A percentile compares a stretch with the other conserved stretches of the same genome.
These are phyloP conservation scores for Syzygium oleosum DNA, from an alignment of 345 rosid species.

Conservation along the genomic window DNA sequence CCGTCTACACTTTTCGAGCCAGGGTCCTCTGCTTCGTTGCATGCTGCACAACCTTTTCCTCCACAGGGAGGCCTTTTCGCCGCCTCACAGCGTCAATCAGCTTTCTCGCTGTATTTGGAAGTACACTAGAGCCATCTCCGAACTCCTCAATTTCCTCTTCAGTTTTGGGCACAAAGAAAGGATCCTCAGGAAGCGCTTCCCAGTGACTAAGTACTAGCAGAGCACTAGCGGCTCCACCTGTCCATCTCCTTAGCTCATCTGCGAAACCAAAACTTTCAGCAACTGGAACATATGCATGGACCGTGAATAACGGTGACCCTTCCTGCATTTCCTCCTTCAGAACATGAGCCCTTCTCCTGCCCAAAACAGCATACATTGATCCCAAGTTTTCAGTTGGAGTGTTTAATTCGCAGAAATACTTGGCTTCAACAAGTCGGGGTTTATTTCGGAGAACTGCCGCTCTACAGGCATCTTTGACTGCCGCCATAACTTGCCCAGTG, in stretches of 20 bases:
- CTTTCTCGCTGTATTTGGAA: conserved; percentile 75
- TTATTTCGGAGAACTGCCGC: conserved; percentile 63
- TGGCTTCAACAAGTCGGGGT: conserved; percentile 83
- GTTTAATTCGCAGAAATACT: conserved; percentile 87
- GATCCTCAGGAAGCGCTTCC: conserved; percentile 85
- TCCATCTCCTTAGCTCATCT: conserved; percentile 68
- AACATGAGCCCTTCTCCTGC: conserved; percentile 68
- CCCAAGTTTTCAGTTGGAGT: conserved; percentile 68
- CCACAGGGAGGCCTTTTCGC: conserved; percentile 77
- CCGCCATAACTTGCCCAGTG: conserved; percentile 80
- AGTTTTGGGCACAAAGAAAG: conserved; percentile 81
- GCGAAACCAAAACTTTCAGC: conserved; percentile 90
- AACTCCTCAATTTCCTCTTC: conserved; percentile 88
- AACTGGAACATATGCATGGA: conserved; percentile 76
- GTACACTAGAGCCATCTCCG: conserved; percentile 86
- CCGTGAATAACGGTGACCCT: conserved; percentile 68
- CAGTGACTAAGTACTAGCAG: conserved; percentile 86
- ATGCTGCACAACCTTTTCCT: conserved; percentile 78
- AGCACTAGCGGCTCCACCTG: conserved; percentile 81
- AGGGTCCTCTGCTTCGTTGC: conserved; percentile 83
- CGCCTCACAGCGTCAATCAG: conserved; percentile 69
- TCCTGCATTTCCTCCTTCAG: conserved; percentile 95
- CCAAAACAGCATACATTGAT: conserved; percentile 71
- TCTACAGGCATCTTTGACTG: conserved; percentile 80
- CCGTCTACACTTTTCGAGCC: conserved; percentile 57